These are phyloP conservation scores for Globisporangium canariense DNA, from an alignment of 352 stramenopile species.

Conservation along the genomic window DNA sequence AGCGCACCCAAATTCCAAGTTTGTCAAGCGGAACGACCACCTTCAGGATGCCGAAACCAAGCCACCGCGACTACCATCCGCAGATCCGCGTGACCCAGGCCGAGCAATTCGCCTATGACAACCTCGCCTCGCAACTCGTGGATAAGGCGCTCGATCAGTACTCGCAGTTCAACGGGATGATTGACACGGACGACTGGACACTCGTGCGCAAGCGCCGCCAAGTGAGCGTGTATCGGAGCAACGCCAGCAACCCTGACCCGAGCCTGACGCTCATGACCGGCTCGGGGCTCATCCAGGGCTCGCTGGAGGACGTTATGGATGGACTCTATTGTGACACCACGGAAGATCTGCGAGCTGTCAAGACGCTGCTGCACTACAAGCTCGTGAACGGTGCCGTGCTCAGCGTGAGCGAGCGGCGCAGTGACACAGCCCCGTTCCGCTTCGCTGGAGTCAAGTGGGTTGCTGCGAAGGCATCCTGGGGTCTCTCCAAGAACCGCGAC, in stretches of 20 bases:
- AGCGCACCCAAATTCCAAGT: neutral
- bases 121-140: neutral
- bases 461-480: slow-evolving; percentile 25
- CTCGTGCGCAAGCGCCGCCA: slow-evolving; percentile 11
- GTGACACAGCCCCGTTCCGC: slow-evolving; percentile 24
- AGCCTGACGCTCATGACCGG: slow-evolving; percentile 3
- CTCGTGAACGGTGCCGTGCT: slow-evolving; percentile 27
- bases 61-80: neutral
- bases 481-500: slow-evolving; percentile 27
- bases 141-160: slow-evolving; percentile 7
- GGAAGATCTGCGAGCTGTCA: slow-evolving; percentile 26
- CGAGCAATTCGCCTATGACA: slow-evolving; percentile 9
- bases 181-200: slow-evolving; percentile 10
- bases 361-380: slow-evolving; percentile 27
- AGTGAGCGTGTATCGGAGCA: slow-evolving; percentile 14
- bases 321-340: slow-evolving; percentile 40
- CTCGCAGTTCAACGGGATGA: slow-evolving; percentile 9
- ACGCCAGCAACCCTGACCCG: neutral
- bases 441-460: slow-evolving; percentile 47
- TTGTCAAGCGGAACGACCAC: neutral
- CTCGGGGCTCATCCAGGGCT: slow-evolving; percentile 6
- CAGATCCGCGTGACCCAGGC: slow-evolving; percentile 4
- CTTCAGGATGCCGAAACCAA: neutral
- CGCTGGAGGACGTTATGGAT: slow-evolving; percentile 31
- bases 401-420: slow-evolving; percentile 26